Evolutionary conservation across 495 filamentous ascomycete genomes (phyloP), one percentile per base, ranked within the genome.

Genomic region (Penicillium ochrochloron): DNA sequence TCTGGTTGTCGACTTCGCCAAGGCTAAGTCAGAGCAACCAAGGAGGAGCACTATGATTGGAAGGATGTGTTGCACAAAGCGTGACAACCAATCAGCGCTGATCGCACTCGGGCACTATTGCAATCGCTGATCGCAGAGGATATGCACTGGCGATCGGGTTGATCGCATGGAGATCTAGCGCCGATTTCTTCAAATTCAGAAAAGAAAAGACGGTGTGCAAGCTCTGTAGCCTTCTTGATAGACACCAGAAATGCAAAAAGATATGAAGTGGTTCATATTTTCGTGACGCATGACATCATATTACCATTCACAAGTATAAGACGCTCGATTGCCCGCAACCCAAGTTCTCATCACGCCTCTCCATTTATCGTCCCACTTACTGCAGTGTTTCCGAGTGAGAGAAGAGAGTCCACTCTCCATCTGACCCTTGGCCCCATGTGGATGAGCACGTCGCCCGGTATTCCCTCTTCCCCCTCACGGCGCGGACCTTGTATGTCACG

Each of bases 401-500:
- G 17, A 73, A 72, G 33, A 82, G 61, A 48, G 72, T 67, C 79
- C 79, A 82, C 62, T 82, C 79, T 11, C 79, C 79, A 63, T 82
- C 79, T 2, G 76, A 77, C 4, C 67, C 79, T 66, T 82, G 79
- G 21, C 76, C 76, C 79, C 79, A 82, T 5, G 79, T 82, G 35
- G 75, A 76, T 35, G 76, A 76, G 27, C 72, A 74, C 12, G 72
- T 76, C 2, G 72, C 76, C 14, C 61, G 67, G 39, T 76, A 80
- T 48, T 68, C 60, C 25, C 66, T 68, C 21, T 73, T 62, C 2
- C 71, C 72, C 5, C 71, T 48, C 17, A 68, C 53, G 2, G 78
- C 78, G 15, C 71, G 68, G 41, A 80, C 65, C 46, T 68, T 69
- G 56, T 79, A 81, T 21, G 78, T 81, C 10, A 82, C 70, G 1